Evolutionary conservation across 768 basidiomycete genomes (phyloP).

Genomic region (Strobilomyces confusus): DNA sequence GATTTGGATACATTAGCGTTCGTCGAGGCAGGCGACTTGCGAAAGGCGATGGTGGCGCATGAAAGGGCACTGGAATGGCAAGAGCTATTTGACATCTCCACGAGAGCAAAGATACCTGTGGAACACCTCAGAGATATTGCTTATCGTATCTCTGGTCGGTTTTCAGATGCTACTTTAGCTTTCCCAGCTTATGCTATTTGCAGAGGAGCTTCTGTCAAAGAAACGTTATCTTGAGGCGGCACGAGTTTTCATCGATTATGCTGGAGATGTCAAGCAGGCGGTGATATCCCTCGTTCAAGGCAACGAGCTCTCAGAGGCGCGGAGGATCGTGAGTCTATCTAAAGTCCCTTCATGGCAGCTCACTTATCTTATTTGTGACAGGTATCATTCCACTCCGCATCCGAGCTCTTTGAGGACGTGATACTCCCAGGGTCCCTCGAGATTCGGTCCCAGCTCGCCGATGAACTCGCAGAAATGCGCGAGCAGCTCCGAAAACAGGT

Average conservation of each 20-base stretch:
- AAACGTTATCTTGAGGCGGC: slow-evolving; percentile 80
- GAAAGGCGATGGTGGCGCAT: slow-evolving; percentile 82
- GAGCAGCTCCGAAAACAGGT: slow-evolving; percentile 87
- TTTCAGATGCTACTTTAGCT: neutral
- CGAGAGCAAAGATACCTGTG: slow-evolving; percentile 42
- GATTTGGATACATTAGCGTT: slow-evolving; percentile 51
- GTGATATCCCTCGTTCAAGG: slow-evolving; percentile 77
- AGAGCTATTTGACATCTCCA: slow-evolving; percentile 81
- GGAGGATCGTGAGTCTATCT: slow-evolving; percentile 62
- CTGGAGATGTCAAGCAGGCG: slow-evolving; percentile 70
- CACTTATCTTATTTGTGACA: slow-evolving; percentile 28
- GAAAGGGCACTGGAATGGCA: slow-evolving; percentile 90
- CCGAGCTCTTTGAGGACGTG: slow-evolving; percentile 66
- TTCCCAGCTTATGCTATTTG: slow-evolving; percentile 4
- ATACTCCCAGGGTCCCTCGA: slow-evolving; percentile 79
- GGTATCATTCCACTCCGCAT: slow-evolving; percentile 51
- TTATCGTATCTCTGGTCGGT: slow-evolving; percentile 76
- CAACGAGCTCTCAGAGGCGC: slow-evolving; percentile 81
- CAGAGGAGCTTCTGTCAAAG: slow-evolving; percentile 81
- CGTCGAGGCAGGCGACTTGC: slow-evolving; percentile 53
- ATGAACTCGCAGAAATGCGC: slow-evolving; percentile 81
- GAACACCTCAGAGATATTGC: slow-evolving; percentile 64
- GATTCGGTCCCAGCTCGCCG: slow-evolving; percentile 65
- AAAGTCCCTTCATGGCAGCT: slow-evolving; percentile 5
- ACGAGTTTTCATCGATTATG: slow-evolving; percentile 80